A percentile compares a stretch with the other conserved stretches of the same genome.
These are phyloP conservation scores for Sisymbrium altissimum DNA, from an alignment of 345 rosid species.

Conservation along the genomic window DNA sequence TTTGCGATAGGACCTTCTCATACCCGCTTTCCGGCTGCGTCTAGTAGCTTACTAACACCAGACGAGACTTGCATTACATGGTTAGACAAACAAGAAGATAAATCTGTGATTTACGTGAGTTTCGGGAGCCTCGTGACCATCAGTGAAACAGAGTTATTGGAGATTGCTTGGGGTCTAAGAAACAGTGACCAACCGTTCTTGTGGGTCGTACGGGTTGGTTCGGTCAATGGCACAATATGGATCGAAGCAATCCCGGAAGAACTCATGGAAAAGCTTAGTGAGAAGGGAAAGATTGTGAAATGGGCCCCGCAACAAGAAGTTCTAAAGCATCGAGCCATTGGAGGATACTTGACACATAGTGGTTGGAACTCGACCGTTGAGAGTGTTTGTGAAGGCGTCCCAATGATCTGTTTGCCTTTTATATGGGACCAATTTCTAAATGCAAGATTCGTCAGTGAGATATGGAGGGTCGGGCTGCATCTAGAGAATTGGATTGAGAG, in stretches of 20 bases:
- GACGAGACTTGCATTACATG: slow-evolving; percentile 44
- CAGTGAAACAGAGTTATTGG: slow-evolving; percentile 29
- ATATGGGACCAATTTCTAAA: slow-evolving; percentile 20
- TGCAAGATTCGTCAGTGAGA: slow-evolving; percentile 18
- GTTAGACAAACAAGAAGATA: slow-evolving; percentile 42
- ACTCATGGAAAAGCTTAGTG: slow-evolving; percentile 17
- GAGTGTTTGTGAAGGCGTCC: slow-evolving; percentile 28
- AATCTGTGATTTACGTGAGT: slow-evolving; percentile 42
- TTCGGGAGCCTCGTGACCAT: slow-evolving; percentile 40
- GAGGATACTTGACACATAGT: slow-evolving; percentile 28
- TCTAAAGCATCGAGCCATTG: slow-evolving; percentile 24
- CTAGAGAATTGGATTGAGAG: slow-evolving; percentile 19
- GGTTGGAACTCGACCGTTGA: slow-evolving; percentile 37
- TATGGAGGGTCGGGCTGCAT: slow-evolving; percentile 29
- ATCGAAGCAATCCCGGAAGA: slow-evolving; percentile 5
- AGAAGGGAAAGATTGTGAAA: slow-evolving; percentile 36
- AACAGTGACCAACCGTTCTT: slow-evolving; percentile 42
- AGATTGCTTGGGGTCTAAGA: slow-evolving; percentile 48
- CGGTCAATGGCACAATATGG: neutral
- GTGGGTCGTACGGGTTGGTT: slow-evolving; percentile 41
- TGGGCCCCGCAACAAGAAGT: slow-evolving; percentile 28
- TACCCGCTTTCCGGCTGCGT: neutral
- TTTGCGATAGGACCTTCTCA: slow-evolving; percentile 62
- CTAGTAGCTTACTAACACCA: slow-evolving; percentile 31
- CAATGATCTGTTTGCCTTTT: slow-evolving; percentile 29